Conservation (phyloP, 805 yeast species). For the Ogataea haglerorum region DNA sequence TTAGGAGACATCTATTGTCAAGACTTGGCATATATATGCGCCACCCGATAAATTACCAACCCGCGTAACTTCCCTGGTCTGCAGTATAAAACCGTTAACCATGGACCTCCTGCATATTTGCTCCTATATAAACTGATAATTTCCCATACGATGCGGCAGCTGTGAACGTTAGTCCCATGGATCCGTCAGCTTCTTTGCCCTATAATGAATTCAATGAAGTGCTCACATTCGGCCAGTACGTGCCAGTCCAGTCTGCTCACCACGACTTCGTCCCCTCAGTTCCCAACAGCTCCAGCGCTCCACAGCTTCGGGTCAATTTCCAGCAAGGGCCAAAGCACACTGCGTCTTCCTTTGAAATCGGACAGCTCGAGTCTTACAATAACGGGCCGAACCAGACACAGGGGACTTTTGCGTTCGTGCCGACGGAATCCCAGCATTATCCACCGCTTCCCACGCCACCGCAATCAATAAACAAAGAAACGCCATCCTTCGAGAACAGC, state of each 20-base stretch:
- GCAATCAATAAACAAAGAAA: slow-evolving; percentile 6
- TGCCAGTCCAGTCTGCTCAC: slow-evolving; percentile 5
- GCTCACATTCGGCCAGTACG: slow-evolving; percentile 13
- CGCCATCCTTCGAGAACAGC: slow-evolving; percentile 7
- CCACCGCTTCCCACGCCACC: slow-evolving; percentile 14
- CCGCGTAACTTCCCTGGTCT: not conserved
- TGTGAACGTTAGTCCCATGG: slow-evolving; percentile 4
- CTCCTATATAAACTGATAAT: not conserved
- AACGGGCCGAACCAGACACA: not conserved
- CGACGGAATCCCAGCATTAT: slow-evolving; percentile 5
- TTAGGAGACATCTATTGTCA: not conserved
- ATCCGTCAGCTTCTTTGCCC: slow-evolving; percentile 10
- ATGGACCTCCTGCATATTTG: not conserved
- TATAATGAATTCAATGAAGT: slow-evolving; percentile 16
- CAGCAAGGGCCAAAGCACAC: slow-evolving; percentile 6
- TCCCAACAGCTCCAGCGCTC: not conserved
- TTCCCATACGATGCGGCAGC: not conserved
- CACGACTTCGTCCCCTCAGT: not conserved
- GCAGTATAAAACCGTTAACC: slow-evolving; percentile 4
- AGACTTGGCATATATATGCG: slow-evolving; percentile 5
- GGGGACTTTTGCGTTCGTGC: slow-evolving; percentile 2
- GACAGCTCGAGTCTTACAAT: not conserved
- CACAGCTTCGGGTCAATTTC: not conserved
- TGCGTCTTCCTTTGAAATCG: not conserved
- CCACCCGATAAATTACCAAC: slow-evolving; percentile 3